Evolutionary conservation across 768 basidiomycete species (phyloP).

Genomic region (Auricularia sp.): DNA sequence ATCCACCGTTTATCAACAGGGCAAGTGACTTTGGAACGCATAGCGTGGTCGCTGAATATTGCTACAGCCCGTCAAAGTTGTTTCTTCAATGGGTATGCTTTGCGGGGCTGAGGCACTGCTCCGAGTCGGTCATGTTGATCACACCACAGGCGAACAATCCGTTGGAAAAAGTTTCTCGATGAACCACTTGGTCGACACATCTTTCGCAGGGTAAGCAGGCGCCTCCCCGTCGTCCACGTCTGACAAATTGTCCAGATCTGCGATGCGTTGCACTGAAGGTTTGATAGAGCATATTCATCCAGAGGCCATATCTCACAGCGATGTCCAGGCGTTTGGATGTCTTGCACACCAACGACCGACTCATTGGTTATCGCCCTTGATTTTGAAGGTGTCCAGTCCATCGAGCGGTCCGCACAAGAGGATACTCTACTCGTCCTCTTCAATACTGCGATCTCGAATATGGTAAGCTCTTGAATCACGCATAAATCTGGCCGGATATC

Average conservation of each 20-base stretch:
- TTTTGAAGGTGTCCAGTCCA: slow-evolving; percentile 44
- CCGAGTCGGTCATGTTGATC: no score
- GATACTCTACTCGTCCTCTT: slow-evolving; percentile 55
- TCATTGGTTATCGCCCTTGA: slow-evolving; percentile 48
- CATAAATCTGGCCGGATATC: neutral
- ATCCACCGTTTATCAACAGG: slow-evolving; percentile 44
- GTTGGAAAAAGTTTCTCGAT: slow-evolving; percentile 52
- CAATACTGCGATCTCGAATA: slow-evolving; percentile 55
- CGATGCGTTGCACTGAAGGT: slow-evolving; percentile 14
- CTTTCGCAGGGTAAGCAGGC: slow-evolving; percentile 55
- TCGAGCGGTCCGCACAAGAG: slow-evolving; percentile 54
- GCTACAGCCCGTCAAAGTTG: slow-evolving; percentile 48
- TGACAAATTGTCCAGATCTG: slow-evolving; percentile 24
- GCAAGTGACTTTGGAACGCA: no score
- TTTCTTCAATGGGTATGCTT: slow-evolving; percentile 54
- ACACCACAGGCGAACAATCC: slow-evolving; percentile 42
- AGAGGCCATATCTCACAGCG: neutral
- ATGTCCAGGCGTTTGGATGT: slow-evolving; percentile 59
- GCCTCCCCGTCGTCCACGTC: no score
- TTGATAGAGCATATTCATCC: no score
- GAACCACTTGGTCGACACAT: slow-evolving; percentile 54
- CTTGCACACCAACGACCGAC: slow-evolving; percentile 49
- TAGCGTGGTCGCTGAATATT: no score
- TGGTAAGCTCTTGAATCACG: slow-evolving; percentile 26
- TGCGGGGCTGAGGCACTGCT: no score